Percentiles rank a stretch among this genome's conserved stretches.
Evolutionary conservation across 2,329 filamentous ascomycete genomes (phyloP).

Genomic region (Epichloe glyceriae): DNA sequence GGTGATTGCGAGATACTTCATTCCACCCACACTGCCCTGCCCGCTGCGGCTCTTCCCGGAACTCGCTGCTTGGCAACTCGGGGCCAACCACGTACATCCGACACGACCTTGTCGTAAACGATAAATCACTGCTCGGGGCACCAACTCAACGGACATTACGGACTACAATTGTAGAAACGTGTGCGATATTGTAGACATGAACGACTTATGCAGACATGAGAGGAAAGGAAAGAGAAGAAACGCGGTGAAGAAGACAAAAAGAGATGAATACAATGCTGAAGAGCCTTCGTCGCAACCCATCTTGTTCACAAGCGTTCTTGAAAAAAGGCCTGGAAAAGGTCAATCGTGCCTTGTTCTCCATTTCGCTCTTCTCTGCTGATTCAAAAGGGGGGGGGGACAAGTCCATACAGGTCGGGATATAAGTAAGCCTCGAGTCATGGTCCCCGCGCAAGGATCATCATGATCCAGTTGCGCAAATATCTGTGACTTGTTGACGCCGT

Average conservation of each 20-base stretch:
- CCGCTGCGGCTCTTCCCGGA: too few species aligned
- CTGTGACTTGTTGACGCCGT: constrained; percentile 1
- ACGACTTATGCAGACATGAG: not conserved
- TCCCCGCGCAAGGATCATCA: not conserved
- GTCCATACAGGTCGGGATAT: not conserved
- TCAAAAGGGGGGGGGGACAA: not conserved
- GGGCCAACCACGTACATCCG: too few species aligned
- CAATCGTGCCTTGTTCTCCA: not conserved
- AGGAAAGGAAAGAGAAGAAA: constrained; percentile 14
- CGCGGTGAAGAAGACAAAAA: constrained; percentile 23
- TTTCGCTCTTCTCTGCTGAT: constrained; percentile 1
- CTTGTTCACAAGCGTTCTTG: not conserved
- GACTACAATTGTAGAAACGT: not conserved
- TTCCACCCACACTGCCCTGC: too few species aligned
- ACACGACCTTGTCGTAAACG: too few species aligned
- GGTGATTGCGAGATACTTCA: too few species aligned
- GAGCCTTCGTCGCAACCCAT: constrained; percentile 12
- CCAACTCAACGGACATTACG: not conserved
- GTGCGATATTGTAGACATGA: not conserved
- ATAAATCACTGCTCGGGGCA: not conserved
- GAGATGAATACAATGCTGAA: constrained; percentile 39
- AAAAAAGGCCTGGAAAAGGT: not conserved
- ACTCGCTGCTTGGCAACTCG: too few species aligned
- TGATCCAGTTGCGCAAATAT: not conserved
- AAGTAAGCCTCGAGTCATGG: not conserved